phyloP scores from a whole-genome alignment of 306 rosid species.

The Acacia melanoxylon region DNA sequence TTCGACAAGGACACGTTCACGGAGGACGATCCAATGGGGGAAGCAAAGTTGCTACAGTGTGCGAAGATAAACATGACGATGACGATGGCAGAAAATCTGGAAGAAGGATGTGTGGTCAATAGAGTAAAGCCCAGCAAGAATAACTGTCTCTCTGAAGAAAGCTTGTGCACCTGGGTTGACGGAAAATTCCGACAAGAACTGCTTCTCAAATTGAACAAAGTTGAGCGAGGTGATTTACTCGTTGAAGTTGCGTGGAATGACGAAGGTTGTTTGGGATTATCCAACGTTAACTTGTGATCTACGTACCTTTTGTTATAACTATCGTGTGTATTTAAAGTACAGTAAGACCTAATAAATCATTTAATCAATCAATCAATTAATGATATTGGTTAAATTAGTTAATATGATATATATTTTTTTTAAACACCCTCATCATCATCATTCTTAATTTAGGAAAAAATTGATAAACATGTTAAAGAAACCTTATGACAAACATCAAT shows the following conservation, averaged over 20 bases:
- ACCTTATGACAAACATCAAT: too few relatives aligned
- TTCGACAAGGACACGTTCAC: too few relatives aligned
- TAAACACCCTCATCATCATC: too few relatives aligned
- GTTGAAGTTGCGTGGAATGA: conserved; percentile 66
- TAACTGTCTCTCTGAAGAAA: conserved; percentile 67
- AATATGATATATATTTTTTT: too few relatives aligned
- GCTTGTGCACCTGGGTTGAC: conserved; percentile 58
- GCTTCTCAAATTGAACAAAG: conserved; percentile 66
- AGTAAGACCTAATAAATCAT: too few relatives aligned
- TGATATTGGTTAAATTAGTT: too few relatives aligned
- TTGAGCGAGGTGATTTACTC: conserved; percentile 61
- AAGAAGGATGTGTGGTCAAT: conserved; percentile 59
- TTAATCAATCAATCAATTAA: too few relatives aligned
- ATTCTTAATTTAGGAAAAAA: too few relatives aligned
- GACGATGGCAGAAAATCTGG: conserved; percentile 39
- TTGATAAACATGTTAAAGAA: too few relatives aligned
- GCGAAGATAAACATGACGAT: conserved; percentile 41
- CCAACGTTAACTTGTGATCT: conserved; percentile 13
- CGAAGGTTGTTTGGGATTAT: conserved; percentile 47
- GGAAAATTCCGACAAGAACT: conserved; percentile 73
- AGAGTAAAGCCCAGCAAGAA: conserved; percentile 47
- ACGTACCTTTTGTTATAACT: too few relatives aligned
- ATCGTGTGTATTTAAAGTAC: too few relatives aligned
- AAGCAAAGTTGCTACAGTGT: conserved; percentile 58
- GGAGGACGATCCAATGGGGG: too few relatives aligned